Percentiles rank a stretch among this genome's conserved stretches.
Evolutionary conservation across 1,139 yeast species (phyloP).

Genomic region (Yamadazyma epiphylla): DNA sequence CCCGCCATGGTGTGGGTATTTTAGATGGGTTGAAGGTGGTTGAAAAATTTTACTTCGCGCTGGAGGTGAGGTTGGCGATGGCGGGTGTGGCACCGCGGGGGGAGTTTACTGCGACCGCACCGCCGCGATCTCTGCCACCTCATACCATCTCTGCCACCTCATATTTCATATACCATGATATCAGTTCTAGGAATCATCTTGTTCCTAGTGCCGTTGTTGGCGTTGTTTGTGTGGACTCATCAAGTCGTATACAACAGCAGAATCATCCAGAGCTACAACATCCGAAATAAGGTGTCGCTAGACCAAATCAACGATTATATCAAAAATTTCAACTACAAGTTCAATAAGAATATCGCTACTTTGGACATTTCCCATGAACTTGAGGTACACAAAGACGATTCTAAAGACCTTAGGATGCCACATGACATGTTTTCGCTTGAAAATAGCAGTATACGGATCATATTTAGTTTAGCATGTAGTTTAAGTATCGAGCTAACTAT

Average conservation of each 20-base stretch:
- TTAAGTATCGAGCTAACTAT: slow-evolving; percentile 31
- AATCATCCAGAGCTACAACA: slow-evolving; percentile 7
- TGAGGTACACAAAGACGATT: too few relatives aligned
- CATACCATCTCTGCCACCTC: neutral
- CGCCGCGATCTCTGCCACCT: neutral
- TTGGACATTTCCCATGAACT: slow-evolving; percentile 2
- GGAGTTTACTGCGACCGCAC: neutral
- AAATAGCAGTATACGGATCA: slow-evolving; percentile 17
- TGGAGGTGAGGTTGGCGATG: too few relatives aligned
- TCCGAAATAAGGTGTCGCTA: slow-evolving; percentile 6
- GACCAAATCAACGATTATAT: slow-evolving; percentile 9
- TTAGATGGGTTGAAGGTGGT: neutral
- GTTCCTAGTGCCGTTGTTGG: slow-evolving; percentile 3
- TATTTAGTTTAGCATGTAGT: slow-evolving; percentile 29
- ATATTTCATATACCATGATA: neutral
- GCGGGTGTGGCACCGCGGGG: too few relatives aligned
- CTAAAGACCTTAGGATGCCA: neutral
- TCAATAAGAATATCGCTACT: slow-evolving; percentile 2
- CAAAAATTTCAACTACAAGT: slow-evolving; percentile 5
- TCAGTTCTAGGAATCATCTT: slow-evolving; percentile 4
- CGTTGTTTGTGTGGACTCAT: slow-evolving; percentile 4
- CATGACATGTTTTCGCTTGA: neutral
- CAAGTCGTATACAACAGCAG: slow-evolving; percentile 6
- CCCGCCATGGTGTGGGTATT: slow-evolving; percentile 26
- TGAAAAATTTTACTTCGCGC: slow-evolving; percentile 5